A percentile compares a stretch with the other conserved stretches of the same genome.
These are phyloP conservation scores for Striga asiatica DNA, from an alignment of 257 asterid species.

Conservation along the genomic window DNA sequence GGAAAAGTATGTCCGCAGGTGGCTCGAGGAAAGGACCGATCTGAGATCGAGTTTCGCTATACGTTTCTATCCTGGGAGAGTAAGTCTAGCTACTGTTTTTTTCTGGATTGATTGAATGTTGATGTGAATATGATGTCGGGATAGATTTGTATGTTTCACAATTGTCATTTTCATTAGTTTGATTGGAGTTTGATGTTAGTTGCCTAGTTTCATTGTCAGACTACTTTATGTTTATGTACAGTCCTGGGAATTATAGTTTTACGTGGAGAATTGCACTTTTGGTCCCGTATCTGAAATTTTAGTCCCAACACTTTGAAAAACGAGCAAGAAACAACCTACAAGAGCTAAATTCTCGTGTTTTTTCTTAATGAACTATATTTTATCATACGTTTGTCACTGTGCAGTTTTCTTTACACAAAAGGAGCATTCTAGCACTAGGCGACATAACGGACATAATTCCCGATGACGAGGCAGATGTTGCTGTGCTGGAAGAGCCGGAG, in stretches of 20 bases:
- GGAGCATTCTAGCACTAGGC: conserved; percentile 92
- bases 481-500: conserved; percentile 98
- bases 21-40: conserved; percentile 87
- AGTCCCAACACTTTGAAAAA: too few species aligned
- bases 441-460: conserved; percentile 87
- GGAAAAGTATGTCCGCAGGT: conserved; percentile 65
- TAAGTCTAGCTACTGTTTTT: conserved; percentile 25
- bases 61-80: conserved; percentile 86
- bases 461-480: conserved; percentile 88
- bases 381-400: neutral
- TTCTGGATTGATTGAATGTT: neutral
- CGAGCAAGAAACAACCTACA: too few species aligned
- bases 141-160: too few species aligned
- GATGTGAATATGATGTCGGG: neutral
- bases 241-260: neutral
- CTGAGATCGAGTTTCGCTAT: conserved; percentile 39
- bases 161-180: neutral
- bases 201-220: neutral
- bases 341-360: too few species aligned
- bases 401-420: conserved; percentile 77
- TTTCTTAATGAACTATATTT: neutral
- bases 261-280: too few species aligned
- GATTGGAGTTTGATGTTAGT: neutral
- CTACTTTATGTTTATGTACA: too few species aligned
- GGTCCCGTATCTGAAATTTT: too few species aligned